These are phyloP conservation scores for Candida yuanshanica DNA, from an alignment of 805 yeast genomes.

Conservation along the genomic window DNA sequence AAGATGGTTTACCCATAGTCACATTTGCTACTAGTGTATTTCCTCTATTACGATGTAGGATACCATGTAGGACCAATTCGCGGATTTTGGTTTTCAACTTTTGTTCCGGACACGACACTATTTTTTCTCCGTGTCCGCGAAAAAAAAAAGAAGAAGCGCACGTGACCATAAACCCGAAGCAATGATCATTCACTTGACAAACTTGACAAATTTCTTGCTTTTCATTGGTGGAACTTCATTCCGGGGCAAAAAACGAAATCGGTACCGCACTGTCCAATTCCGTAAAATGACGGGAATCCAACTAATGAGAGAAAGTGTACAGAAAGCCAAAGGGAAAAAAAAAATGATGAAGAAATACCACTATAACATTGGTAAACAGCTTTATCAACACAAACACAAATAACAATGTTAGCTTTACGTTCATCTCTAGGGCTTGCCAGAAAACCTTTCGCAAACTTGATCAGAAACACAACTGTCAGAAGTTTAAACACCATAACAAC, in stretches of 20 bases:
- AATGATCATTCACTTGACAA: not conserved
- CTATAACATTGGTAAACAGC: too few relatives aligned
- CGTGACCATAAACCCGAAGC: too few relatives aligned
- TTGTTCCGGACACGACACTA: not conserved
- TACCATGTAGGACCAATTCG: too few relatives aligned
- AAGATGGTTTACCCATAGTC: too few relatives aligned
- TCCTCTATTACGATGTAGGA: too few relatives aligned
- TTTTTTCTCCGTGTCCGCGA: not conserved
- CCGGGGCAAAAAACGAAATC: not conserved
- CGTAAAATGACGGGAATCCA: not conserved
- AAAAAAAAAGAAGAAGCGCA: too few relatives aligned
- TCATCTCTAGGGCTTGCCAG: not conserved
- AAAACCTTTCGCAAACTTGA: not conserved
- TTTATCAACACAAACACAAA: too few relatives aligned
- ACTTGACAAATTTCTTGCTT: not conserved
- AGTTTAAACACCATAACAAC: slow-evolving; percentile 39
- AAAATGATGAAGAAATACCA: too few relatives aligned
- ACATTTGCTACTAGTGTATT: too few relatives aligned
- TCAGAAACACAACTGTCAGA: slow-evolving; percentile 8
- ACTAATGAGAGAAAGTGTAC: not conserved
- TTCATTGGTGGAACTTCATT: not conserved
- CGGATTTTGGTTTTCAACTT: too few relatives aligned
- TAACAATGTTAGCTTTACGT: not conserved
- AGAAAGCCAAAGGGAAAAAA: not conserved
- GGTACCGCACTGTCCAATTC: not conserved